Evolutionary conservation across 139 green algal genomes (phyloP).

Genomic region (Tetradesmus obliquus): DNA sequence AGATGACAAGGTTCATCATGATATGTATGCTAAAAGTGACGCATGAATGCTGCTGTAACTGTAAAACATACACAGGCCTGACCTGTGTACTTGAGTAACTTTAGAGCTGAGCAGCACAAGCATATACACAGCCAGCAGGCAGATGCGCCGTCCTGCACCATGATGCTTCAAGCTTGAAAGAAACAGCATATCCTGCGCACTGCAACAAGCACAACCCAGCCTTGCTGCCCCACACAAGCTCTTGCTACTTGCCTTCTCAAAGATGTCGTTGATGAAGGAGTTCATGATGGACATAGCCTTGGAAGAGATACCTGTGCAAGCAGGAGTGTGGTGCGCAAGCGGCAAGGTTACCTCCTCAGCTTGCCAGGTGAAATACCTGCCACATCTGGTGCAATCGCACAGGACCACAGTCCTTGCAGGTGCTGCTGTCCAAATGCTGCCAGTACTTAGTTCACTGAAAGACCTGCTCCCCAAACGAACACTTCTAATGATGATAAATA

Average conservation of each 20-base stretch:
- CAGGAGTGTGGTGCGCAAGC: not conserved
- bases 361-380: no score
- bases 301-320: not conserved
- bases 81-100: no score
- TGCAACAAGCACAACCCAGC: not conserved
- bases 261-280: slow-evolving; percentile 6
- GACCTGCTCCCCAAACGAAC: not conserved
- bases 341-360: no score
- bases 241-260: not conserved
- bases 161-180: not conserved
- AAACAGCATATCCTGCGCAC: not conserved
- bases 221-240: not conserved
- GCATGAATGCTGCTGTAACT: no score
- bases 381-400: no score
- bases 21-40: slow-evolving; percentile 92
- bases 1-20: slow-evolving; percentile 86
- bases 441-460: not conserved
- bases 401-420: not conserved
- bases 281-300: not conserved
- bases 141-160: not conserved
- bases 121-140: no score
- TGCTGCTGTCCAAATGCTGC: not conserved
- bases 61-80: no score
- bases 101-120: no score
- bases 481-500: no score